Evolutionary conservation across 352 stramenopile species (phyloP), one percentile per base, ranked within the genome.

Genomic region (Globisporangium recalcitrans): DNA sequence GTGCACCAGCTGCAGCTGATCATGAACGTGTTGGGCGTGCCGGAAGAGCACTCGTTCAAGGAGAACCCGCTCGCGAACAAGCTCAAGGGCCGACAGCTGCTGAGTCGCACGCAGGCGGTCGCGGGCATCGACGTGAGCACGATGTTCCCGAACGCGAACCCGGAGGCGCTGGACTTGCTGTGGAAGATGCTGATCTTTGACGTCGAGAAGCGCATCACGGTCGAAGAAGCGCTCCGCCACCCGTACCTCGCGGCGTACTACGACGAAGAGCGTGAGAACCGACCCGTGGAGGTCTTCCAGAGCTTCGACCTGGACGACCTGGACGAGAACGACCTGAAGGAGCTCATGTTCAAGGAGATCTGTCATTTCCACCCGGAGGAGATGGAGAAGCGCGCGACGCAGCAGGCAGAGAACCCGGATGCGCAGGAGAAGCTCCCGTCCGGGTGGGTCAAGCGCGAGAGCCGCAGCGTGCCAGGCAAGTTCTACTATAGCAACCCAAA

Each of bases 191-290:
- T 95, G 24, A 78, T 93, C 24, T 95, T 95, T 64, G 95, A 99
- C 74, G 97, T 98, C 38, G 85, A 91, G 47, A 94, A 97, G 73
- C 90, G 97, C 48, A 98, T 98, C 54, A 97, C 90, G 22, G 97
- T 99, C 16, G 80, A 98, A 58, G 86, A 98, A 62, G 96, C 97
- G 52, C 73, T 99, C 36, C 82, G 85, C 21, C 97, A 99, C 75
- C 94, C 97, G 21, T 99, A 99, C 75, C 85, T 99, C 51, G 77
- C 88, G 0, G 82, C 80, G 51, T 95, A 93, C 66, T 95, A 92
- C 65, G 83, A 92, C 24, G 82, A 87, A 49, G 82, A 90, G 63
- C 77, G 74, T 8, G 82, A 93, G 49, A 83, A 73, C 48, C 69
- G 67, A 1, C 73, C 68, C 1, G 84, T 93, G n/a, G 84, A 93